phyloP scores from a whole-genome alignment of 2,329 filamentous ascomycete species.

The Aschersonia sp. region DNA sequence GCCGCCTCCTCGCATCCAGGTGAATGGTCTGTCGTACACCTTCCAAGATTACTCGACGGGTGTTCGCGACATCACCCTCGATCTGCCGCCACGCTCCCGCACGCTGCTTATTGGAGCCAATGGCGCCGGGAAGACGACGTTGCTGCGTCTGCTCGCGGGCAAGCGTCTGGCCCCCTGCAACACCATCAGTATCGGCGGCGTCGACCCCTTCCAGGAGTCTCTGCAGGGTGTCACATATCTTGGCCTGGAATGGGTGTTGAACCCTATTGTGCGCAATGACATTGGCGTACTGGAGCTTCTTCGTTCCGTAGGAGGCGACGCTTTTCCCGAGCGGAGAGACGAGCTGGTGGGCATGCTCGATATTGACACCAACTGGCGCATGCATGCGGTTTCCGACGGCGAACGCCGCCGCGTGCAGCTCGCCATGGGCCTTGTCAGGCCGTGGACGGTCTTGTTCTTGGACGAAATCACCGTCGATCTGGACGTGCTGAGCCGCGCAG shows the following conservation, averaged over 20 bases:
- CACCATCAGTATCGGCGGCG: slow-evolving; percentile 63
- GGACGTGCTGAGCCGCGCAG: slow-evolving; percentile 69
- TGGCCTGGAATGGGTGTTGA: slow-evolving; percentile 94
- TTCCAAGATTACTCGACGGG: slow-evolving; percentile 81
- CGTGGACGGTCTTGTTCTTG: slow-evolving; percentile 80
- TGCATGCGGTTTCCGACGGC: slow-evolving; percentile 91
- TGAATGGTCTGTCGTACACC: slow-evolving; percentile 67
- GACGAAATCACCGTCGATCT: slow-evolving; percentile 97
- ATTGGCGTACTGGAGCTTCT: slow-evolving; percentile 84
- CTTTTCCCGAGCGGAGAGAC: slow-evolving; percentile 68
- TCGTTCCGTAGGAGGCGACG: slow-evolving; percentile 70
- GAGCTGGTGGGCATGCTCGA: slow-evolving; percentile 81
- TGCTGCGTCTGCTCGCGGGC: slow-evolving; percentile 84
- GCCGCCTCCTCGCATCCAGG: slow-evolving; percentile 47
- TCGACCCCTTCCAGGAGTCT: slow-evolving; percentile 82
- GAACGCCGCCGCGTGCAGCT: slow-evolving; percentile 85
- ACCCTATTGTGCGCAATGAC: slow-evolving; percentile 88
- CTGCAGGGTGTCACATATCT: slow-evolving; percentile 95
- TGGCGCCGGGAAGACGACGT: slow-evolving; percentile 91
- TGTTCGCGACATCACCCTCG: slow-evolving; percentile 56
- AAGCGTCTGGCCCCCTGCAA: slow-evolving; percentile 76
- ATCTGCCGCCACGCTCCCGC: slow-evolving; percentile 68
- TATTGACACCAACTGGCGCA: slow-evolving; percentile 82
- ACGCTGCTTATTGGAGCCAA: slow-evolving; percentile 93
- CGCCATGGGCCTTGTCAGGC: slow-evolving; percentile 84